Percentiles rank a stretch among this genome's conserved stretches.
Evolutionary conservation across 805 yeast genomes (phyloP).

Genomic region (Schizosaccharomyces octosporus): DNA sequence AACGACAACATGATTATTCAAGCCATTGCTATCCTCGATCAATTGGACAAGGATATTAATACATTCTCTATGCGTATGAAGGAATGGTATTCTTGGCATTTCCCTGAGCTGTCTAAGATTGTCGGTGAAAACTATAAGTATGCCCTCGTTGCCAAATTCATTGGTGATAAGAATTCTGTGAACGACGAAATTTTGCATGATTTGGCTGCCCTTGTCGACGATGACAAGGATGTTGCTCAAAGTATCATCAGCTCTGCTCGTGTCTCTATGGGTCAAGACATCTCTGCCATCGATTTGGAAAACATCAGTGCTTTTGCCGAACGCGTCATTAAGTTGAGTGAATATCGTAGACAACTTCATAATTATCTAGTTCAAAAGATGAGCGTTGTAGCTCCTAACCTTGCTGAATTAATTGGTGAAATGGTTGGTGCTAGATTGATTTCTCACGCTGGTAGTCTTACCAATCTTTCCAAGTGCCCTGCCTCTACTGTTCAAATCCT

Average conservation of each 20-base stretch:
- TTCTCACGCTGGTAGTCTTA: slow-evolving; percentile 94
- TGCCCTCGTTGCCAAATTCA: slow-evolving; percentile 59
- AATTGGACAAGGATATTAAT: slow-evolving; percentile 92
- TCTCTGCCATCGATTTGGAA: slow-evolving; percentile 80
- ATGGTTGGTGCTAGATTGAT: slow-evolving; percentile 96
- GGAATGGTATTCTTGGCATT: slow-evolving; percentile 98
- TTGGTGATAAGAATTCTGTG: slow-evolving; percentile 67
- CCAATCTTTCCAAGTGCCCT: slow-evolving; percentile 90
- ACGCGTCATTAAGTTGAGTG: slow-evolving; percentile 76
- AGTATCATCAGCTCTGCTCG: slow-evolving; percentile 80
- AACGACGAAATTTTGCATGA: slow-evolving; percentile 42
- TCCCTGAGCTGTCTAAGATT: slow-evolving; percentile 85
- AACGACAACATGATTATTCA: slow-evolving; percentile 97
- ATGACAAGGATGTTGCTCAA: slow-evolving; percentile 80
- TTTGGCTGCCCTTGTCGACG: slow-evolving; percentile 68
- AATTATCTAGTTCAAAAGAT: slow-evolving; percentile 80
- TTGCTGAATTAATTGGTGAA: slow-evolving; percentile 91
- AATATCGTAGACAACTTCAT: slow-evolving; percentile 65
- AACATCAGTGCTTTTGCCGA: slow-evolving; percentile 78
- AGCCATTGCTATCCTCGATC: slow-evolving; percentile 92
- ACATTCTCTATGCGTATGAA: slow-evolving; percentile 91
- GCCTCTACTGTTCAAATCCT: slow-evolving; percentile 95
- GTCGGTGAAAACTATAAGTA: slow-evolving; percentile 71
- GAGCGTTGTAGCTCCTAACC: slow-evolving; percentile 94
- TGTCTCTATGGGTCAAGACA: slow-evolving; percentile 97